Evolutionary conservation across 108 stramenopile species (phyloP).

Genomic region (Epipyxis sp.): DNA sequence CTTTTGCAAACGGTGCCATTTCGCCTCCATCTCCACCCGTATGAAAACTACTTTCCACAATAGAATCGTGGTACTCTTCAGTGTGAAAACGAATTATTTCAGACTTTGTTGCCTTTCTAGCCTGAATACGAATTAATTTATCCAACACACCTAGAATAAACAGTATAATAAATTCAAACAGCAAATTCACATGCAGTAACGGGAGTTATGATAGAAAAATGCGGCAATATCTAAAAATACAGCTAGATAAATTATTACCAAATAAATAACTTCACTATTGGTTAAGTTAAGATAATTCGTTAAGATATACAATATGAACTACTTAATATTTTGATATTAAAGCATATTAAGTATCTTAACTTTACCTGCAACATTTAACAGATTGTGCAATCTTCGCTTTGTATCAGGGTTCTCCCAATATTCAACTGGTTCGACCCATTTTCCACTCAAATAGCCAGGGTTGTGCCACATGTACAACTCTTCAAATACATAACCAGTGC

Average conservation of each 20-base stretch:
- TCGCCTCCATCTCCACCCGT: slow-evolving; percentile 37
- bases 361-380: too few species aligned
- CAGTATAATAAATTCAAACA: too few species aligned
- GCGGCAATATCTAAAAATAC: too few species aligned
- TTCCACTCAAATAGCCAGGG: slow-evolving; percentile 23
- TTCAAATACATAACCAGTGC: slow-evolving; percentile 46
- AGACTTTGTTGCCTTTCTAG: slow-evolving; percentile 30
- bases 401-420: slow-evolving; percentile 39
- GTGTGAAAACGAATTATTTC: slow-evolving; percentile 34
- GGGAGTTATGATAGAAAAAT: too few species aligned
- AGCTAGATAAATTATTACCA: too few species aligned
- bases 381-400: slow-evolving; percentile 31
- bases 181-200: too few species aligned
- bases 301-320: too few species aligned
- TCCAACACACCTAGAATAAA: slow-evolving; percentile 19
- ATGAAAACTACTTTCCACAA: slow-evolving; percentile 27
- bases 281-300: too few species aligned
- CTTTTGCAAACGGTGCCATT: slow-evolving; percentile 26
- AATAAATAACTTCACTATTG: too few species aligned
- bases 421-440: slow-evolving; percentile 32
- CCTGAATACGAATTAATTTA: slow-evolving; percentile 10
- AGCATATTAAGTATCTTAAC: too few species aligned
- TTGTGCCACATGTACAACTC: slow-evolving; percentile 40
- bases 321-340: too few species aligned
- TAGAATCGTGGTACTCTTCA: slow-evolving; percentile 19